Conservation (phyloP, 202 grass and related monocot species). For the Musa balbisiana region DNA sequence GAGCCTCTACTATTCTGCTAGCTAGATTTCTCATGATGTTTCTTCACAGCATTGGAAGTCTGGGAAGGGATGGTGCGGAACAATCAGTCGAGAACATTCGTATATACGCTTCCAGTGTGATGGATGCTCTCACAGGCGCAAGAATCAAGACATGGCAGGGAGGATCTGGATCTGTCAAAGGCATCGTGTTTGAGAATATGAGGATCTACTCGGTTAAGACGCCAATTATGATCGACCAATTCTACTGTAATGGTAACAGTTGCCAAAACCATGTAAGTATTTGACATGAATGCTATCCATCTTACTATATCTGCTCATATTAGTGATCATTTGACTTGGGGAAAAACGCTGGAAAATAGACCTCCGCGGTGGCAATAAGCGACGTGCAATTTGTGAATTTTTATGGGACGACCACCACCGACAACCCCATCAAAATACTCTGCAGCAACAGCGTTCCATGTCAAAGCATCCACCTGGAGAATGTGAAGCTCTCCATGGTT, state of each 20-base stretch:
- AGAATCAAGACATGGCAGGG: constrained; percentile 90
- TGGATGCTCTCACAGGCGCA: constrained; percentile 36
- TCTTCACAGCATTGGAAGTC: constrained; percentile 50
- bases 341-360: not conserved
- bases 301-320: not conserved
- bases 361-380: not conserved
- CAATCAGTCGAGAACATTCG: constrained; percentile 35
- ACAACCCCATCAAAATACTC: not conserved
- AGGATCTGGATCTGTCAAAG: constrained; percentile 38
- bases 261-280: constrained; percentile 11
- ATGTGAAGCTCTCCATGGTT: not conserved
- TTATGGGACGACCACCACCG: not conserved
- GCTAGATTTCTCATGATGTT: not conserved
- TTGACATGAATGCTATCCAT: not conserved
- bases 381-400: not conserved
- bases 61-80: constrained; percentile 20
- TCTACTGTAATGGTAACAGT: constrained; percentile 32
- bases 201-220: constrained; percentile 31
- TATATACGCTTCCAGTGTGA: constrained; percentile 35
- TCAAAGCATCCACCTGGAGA: not conserved
- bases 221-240: constrained; percentile 59
- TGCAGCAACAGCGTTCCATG: constrained; percentile 3
- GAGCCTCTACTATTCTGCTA: too few species aligned
- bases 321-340: not conserved
- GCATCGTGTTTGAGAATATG: constrained; percentile 36